Evolutionary conservation across 1,139 yeast species (phyloP), one percentile per base, ranked within the genome.

Genomic region (Magnusiomyces magnusii): DNA sequence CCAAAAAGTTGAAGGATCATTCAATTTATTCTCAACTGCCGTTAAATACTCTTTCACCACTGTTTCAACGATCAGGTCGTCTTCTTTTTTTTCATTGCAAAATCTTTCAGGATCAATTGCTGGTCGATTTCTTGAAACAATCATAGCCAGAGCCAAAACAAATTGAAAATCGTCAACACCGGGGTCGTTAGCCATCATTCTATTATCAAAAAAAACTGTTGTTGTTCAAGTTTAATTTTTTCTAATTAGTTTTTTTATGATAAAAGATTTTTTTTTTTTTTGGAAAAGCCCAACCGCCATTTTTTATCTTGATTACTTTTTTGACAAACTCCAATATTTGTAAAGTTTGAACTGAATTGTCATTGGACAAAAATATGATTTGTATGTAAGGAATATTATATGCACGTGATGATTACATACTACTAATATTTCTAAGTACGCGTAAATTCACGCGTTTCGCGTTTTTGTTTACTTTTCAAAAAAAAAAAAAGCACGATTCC

Each of bases 1-100:
- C 54, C 54, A 51, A 51, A 34, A 51, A 44, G 27, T 24, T 13
- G 44, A 21, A 9, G 31, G 17, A 19, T 51, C 54, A 3, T 51
- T 39, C 3, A 34, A 2, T 39, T 51, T 51, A 19, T 51, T 28
- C 7, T 21, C 31, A 34, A 51, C 47, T 28, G 42, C 27, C 24
- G 15, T 21, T 24, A 51, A 21, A 36, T 51, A 51, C 2, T 34
- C n/a, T 24, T 17, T 17, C 5, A 39, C 28, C 10, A 39, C 9
- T 19, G n/a, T 17, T n/a, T 21, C 10, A 19, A 21, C 39, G 3
- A 21, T n/a, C n/a, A n/a, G n/a, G n/a, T n/a, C n/a, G n/a, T n/a
- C 24, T 19, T 50, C 21, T 50, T 28, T 13, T 17, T 50, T 21
- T 50, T 13, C 10, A 7, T 28, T 21, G 24, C 17, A 50, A n/a